phyloP scores from a whole-genome alignment of 768 basidiomycete genomes.

The Tremella fuciformis region DNA sequence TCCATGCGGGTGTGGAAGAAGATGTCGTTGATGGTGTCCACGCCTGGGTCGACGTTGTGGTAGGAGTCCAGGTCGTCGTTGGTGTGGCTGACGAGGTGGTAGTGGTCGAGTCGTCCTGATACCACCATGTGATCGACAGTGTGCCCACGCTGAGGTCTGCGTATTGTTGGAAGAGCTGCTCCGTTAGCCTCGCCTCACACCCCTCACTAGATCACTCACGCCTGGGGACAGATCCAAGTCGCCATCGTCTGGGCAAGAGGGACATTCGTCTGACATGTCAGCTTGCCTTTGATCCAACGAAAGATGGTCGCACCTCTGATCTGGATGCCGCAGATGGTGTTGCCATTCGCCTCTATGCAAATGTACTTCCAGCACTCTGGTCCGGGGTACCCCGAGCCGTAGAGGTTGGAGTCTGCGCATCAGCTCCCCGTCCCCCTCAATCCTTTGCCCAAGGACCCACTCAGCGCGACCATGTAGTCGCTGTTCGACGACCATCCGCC shows the following conservation, averaged over 20 bases:
- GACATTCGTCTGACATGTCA: constrained; percentile 39
- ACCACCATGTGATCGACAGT: constrained; percentile 45
- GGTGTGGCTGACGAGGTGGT: constrained; percentile 24
- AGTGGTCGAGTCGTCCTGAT: constrained; percentile 18
- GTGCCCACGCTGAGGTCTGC: constrained; percentile 30
- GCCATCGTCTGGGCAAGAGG: constrained; percentile 38
- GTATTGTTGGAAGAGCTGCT: constrained; percentile 38
- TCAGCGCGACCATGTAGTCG: constrained; percentile 43
- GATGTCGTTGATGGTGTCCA: constrained; percentile 29
- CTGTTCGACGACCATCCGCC: constrained; percentile 35
- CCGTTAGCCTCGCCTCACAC: neutral
- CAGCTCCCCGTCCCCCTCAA: neutral
- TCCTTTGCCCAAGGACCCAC: constrained; percentile 9
- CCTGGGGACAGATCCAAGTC: constrained; percentile 40
- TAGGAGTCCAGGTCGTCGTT: constrained; percentile 21
- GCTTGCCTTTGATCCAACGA: neutral
- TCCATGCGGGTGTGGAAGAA: constrained; percentile 15
- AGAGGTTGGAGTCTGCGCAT: neutral
- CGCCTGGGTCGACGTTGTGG: constrained; percentile 19
- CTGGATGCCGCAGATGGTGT: constrained; percentile 33
- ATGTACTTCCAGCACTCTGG: constrained; percentile 48
- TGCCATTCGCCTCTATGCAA: constrained; percentile 38
- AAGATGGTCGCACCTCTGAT: constrained; percentile 27
- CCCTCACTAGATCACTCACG: constrained; percentile 3
- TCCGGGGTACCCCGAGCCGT: constrained; percentile 31